Conservation (phyloP, 148 eudicot species). For the Cornus florida region DNA sequence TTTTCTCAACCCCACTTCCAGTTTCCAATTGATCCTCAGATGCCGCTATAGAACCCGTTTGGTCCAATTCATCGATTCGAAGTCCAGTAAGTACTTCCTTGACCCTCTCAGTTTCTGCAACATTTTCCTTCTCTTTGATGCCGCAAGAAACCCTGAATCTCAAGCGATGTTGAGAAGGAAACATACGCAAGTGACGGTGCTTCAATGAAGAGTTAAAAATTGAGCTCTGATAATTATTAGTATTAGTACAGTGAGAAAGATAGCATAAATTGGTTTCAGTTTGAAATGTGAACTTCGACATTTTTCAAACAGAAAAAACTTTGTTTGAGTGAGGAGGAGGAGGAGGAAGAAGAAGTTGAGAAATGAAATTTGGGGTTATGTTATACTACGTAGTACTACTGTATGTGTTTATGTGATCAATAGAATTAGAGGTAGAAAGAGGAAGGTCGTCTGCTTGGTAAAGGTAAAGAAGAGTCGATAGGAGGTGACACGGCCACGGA, state of each 20-base stretch:
- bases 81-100: conserved; percentile 27
- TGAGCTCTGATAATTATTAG: conserved; percentile 9
- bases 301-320: conserved; percentile 3
- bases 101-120: conserved; percentile 22
- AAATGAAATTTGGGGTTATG: background rate
- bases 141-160: conserved; percentile 40
- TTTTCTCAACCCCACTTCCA: conserved; percentile 16
- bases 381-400: too few relatives aligned
- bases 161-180: conserved; percentile 24
- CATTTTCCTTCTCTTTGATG: conserved; percentile 42
- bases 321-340: background rate
- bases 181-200: conserved; percentile 4
- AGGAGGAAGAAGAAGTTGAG: background rate
- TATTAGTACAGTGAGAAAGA: conserved; percentile 8
- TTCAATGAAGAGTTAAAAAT: conserved; percentile 17
- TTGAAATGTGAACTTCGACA: conserved; percentile 48
- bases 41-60: background rate
- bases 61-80: conserved; percentile 38
- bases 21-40: conserved; percentile 22
- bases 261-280: conserved; percentile 15
- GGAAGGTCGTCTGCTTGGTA: background rate
- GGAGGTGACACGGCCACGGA: conserved; percentile 21
- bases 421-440: background rate
- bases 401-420: background rate
- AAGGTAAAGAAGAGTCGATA: background rate